Evolutionary conservation across 768 basidiomycete genomes (phyloP), one percentile per base, ranked within the genome.

Genomic region (Tubosaeta sp.): DNA sequence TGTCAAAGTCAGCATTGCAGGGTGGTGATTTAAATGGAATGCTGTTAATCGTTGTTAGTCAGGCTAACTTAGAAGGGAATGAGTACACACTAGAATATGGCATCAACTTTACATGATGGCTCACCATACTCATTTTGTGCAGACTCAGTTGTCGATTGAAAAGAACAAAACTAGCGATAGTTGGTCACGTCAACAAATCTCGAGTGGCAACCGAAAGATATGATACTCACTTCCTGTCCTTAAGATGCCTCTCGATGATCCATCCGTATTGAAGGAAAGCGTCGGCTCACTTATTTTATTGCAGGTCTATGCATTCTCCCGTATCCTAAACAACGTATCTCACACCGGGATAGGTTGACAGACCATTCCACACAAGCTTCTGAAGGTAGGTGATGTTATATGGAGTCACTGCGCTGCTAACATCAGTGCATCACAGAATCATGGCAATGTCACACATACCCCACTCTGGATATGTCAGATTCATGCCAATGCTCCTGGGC

Each of bases 41-140:
- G 95, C 93, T 95, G 52, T 9, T 26, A 22, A 50, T 26, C 22
- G 19, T 11, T 27, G 72, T 71, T 65, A 57, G 52, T 37, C 32
- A 48, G 19, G 32, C n/a, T 11, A 2, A 38, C 5, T 31, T 17
- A 32, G 25, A 53, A 46, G 9, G 17, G 6, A 8, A 51, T 34
- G 19, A 48, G 2, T 8, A 80, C 92, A 69, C 63, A 95, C 92
- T 98, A 19, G 95, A 98, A 72, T 98, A 97, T 12, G 91, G 90
- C 94, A 98, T 97, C 54, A 98, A 74, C 64, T 89, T 92, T 31
- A 98, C 91, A 33, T 95, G 85, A 74, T 98, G 97, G 70, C 91
- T 91, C 97, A 98, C 98, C 97, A 98, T 98, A 78, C 93, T 95
- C 97, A 98, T 98, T 72, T 99, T 99, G 71, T 99, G 97, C 70